Evolutionary conservation across 1,139 yeast genomes (phyloP).

Genomic region (Scheffersomyces cryptocercus): DNA sequence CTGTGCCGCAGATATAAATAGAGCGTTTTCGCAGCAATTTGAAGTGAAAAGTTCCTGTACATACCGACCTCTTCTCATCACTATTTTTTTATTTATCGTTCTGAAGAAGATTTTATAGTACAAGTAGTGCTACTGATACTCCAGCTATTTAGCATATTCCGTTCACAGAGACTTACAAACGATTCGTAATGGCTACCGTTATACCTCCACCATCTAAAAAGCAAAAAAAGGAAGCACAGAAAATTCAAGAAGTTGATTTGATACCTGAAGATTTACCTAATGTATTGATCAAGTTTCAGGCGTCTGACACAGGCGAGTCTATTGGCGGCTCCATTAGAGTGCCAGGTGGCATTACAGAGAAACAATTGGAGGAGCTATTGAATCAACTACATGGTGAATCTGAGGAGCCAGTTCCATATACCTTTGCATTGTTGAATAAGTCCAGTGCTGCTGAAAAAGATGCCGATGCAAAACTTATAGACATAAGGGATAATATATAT

Average conservation of each 20-base stretch:
- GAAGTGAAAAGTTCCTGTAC: neutral
- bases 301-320: slow-evolving; percentile 90
- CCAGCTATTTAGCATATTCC: too few relatives aligned
- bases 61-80: neutral
- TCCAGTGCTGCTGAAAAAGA: slow-evolving; percentile 31
- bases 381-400: slow-evolving; percentile 66
- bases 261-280: slow-evolving; percentile 82
- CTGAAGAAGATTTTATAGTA: too few relatives aligned
- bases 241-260: slow-evolving; percentile 71
- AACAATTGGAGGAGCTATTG: slow-evolving; percentile 83
- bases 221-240: slow-evolving; percentile 82
- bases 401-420: slow-evolving; percentile 89
- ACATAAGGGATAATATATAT: slow-evolving; percentile 76
- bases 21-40: neutral
- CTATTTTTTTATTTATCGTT: too few relatives aligned
- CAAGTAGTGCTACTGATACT: too few relatives aligned
- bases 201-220: slow-evolving; percentile 93
- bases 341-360: slow-evolving; percentile 85
- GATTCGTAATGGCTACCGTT: slow-evolving; percentile 74
- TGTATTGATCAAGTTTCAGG: slow-evolving; percentile 86
- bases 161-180: too few relatives aligned
- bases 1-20: neutral
- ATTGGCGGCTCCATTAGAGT: slow-evolving; percentile 87
- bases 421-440: slow-evolving; percentile 67
- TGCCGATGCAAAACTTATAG: slow-evolving; percentile 51